Evolutionary conservation across 345 rosid species (phyloP).

Genomic region (Abelmoschus esculentus): DNA sequence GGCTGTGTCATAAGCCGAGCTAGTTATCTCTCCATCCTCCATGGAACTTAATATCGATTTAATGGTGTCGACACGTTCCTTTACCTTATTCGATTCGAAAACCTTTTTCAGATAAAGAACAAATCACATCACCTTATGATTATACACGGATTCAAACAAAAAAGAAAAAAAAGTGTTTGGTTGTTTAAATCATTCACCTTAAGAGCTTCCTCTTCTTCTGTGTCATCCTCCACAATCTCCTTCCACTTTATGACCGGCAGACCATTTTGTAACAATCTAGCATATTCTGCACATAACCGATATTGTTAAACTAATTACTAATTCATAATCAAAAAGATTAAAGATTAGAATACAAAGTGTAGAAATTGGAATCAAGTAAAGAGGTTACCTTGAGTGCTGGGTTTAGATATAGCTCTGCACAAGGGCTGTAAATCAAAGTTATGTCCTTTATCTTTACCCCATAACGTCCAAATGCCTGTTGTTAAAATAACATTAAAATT

Average conservation of each 20-base stretch:
- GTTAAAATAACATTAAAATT: too few species aligned
- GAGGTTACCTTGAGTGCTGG: too few species aligned
- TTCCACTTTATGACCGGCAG: constrained; percentile 50
- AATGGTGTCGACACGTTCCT: too few species aligned
- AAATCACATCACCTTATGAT: background rate
- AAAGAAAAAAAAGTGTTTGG: background rate
- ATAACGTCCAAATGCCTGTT: too few species aligned
- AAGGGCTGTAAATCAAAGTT: too few species aligned
- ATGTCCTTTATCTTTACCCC: too few species aligned
- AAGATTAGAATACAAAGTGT: background rate
- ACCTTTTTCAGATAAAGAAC: background rate
- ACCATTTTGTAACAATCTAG: constrained; percentile 38
- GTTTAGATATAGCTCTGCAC: too few species aligned
- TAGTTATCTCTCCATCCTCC: too few species aligned
- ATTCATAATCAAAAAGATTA: background rate
- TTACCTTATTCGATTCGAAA: too few species aligned
- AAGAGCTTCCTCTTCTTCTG: constrained; percentile 22
- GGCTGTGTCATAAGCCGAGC: too few species aligned
- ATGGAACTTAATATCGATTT: too few species aligned
- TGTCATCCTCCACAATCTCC: constrained; percentile 39
- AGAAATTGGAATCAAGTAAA: too few species aligned
- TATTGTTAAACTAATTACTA: background rate
- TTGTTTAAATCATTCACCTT: constrained; percentile 28
- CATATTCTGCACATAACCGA: constrained; percentile 19
- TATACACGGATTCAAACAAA: background rate